phyloP scores from a whole-genome alignment of 495 filamentous ascomycete genomes.

The Rusavskia elegans region DNA sequence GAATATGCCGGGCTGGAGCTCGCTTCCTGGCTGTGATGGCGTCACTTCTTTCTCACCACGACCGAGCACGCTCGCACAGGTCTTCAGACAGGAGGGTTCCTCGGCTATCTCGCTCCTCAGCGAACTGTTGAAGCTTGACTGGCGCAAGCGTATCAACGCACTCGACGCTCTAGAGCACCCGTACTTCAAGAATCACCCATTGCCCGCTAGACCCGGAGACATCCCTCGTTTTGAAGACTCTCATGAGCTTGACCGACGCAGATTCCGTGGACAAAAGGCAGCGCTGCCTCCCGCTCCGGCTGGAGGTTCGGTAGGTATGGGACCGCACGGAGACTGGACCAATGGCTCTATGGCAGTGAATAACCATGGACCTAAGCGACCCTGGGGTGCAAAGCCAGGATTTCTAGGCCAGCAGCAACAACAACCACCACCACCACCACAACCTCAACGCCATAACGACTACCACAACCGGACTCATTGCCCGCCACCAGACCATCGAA shows the following conservation, averaged over 20 bases:
- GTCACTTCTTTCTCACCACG: slow-evolving; percentile 47
- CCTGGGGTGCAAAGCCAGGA: slow-evolving; percentile 3
- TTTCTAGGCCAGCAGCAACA: slow-evolving; percentile 6
- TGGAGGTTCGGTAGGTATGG: slow-evolving; percentile 70
- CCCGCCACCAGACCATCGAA: slow-evolving; percentile 57
- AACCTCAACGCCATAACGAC: slow-evolving; percentile 7
- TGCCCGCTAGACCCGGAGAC: slow-evolving; percentile 67
- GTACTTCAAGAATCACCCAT: slow-evolving; percentile 67
- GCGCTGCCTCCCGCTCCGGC: slow-evolving; percentile 77
- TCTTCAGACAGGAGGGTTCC: slow-evolving; percentile 51
- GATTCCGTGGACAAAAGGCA: slow-evolving; percentile 64
- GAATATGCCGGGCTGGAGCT: slow-evolving; percentile 83
- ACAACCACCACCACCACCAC: neutral
- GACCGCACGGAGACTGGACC: slow-evolving; percentile 45
- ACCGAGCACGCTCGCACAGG: slow-evolving; percentile 46
- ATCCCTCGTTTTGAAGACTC: slow-evolving; percentile 83
- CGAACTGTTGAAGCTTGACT: slow-evolving; percentile 78
- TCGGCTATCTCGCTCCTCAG: slow-evolving; percentile 62
- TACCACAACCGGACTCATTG: slow-evolving; percentile 7
- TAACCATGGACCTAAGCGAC: slow-evolving; percentile 4
- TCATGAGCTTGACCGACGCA: slow-evolving; percentile 85
- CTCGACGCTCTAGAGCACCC: slow-evolving; percentile 87
- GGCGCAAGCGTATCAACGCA: slow-evolving; percentile 75
- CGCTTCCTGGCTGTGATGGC: slow-evolving; percentile 65
- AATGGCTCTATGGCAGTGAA: slow-evolving; percentile 8